Evolutionary conservation across 805 yeast genomes (phyloP).

Genomic region (Pichia rugopelliculosa): DNA sequence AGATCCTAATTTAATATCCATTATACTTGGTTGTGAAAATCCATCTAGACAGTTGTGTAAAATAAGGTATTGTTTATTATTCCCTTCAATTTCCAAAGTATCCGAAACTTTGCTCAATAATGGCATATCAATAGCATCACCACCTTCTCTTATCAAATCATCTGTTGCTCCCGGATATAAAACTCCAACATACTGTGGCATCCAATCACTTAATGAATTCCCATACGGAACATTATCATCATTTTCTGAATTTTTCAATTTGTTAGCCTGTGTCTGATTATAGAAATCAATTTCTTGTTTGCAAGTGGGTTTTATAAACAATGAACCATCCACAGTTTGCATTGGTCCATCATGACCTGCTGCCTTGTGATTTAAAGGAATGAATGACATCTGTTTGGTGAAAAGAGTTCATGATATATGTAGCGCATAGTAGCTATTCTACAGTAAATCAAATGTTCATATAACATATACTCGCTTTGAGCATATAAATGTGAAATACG

Average conservation of each 20-base stretch:
- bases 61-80: slow-evolving; percentile 43
- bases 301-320: slow-evolving; percentile 65
- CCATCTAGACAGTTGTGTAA: slow-evolving; percentile 64
- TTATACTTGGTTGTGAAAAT: slow-evolving; percentile 55
- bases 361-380: slow-evolving; percentile 56
- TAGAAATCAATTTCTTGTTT: slow-evolving; percentile 75
- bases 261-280: slow-evolving; percentile 24
- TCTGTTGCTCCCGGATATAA: slow-evolving; percentile 39
- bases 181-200: slow-evolving; percentile 59
- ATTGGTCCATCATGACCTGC: slow-evolving; percentile 90
- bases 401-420: no score
- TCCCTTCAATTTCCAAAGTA: slow-evolving; percentile 11
- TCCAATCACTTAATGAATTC: slow-evolving; percentile 41
- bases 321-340: slow-evolving; percentile 51
- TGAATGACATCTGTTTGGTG: slow-evolving; percentile 16
- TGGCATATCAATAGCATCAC: slow-evolving; percentile 20
- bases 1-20: slow-evolving; percentile 81
- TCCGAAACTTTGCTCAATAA: slow-evolving; percentile 11
- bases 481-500: no score
- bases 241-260: not conserved
- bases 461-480: not conserved
- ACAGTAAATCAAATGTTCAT: no score
- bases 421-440: no score
- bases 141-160: slow-evolving; percentile 16
- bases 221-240: slow-evolving; percentile 27